A percentile compares a stretch with the other conserved stretches of the same genome.
Conservation (phyloP, 2,329 filamentous ascomycete species). For the Ustulina deusta region DNA sequence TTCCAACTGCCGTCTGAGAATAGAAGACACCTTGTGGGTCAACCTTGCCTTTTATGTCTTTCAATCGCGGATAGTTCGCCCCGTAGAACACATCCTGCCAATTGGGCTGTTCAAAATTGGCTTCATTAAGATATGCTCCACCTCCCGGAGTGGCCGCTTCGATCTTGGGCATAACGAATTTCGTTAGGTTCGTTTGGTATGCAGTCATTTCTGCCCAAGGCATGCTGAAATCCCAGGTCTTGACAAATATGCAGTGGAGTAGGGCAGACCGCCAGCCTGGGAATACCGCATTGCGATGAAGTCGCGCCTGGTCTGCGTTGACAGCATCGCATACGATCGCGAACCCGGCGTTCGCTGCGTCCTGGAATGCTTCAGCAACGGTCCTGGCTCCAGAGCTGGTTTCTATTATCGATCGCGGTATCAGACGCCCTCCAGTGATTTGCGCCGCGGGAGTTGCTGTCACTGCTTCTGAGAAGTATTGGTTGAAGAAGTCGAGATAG, state of each 20-base stretch:
- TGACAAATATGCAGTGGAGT: conserved; percentile 4
- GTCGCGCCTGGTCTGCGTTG: conserved; percentile 44
- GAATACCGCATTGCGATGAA: conserved; percentile 34
- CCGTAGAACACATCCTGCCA: conserved; percentile 62
- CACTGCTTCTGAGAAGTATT: neutral
- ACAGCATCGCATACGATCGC: conserved; percentile 46
- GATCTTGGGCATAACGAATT: conserved; percentile 37
- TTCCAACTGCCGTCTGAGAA: conserved; percentile 61
- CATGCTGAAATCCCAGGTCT: conserved; percentile 13
- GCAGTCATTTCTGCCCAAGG: conserved; percentile 8
- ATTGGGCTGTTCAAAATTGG: conserved; percentile 59
- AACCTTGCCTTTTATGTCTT: conserved; percentile 60
- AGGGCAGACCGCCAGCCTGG: conserved; percentile 17
- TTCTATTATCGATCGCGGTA: conserved; percentile 12
- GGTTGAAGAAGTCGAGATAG: conserved; percentile 10
- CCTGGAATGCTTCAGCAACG: conserved; percentile 46
- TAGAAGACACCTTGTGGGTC: conserved; percentile 61
- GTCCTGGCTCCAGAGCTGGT: neutral
- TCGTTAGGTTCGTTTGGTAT: conserved; percentile 31
- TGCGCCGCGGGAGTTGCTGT: conserved; percentile 7
- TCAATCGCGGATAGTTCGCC: conserved; percentile 53
- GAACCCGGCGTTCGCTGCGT: conserved; percentile 51
- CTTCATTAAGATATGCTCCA: conserved; percentile 65
- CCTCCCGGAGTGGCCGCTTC: conserved; percentile 49
- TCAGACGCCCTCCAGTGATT: conserved; percentile 20